These are phyloP conservation scores for Trichoderma brevicompactum DNA, from an alignment of 2,329 filamentous ascomycete species.

Conservation along the genomic window DNA sequence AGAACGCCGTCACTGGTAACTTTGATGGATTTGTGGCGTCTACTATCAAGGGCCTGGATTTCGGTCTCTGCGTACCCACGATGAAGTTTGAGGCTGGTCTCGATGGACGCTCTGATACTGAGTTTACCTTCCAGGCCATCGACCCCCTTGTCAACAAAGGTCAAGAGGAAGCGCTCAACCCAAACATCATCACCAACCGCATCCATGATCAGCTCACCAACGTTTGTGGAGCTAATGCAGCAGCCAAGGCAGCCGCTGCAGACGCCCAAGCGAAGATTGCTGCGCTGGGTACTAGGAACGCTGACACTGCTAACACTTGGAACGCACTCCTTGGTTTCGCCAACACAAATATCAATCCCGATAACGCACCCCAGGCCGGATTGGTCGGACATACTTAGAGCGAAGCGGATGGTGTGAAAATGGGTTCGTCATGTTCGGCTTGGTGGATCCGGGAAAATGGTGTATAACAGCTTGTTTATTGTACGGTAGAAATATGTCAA, in stretches of 20 bases:
- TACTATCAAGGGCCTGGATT: slow-evolving; percentile 6
- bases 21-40: slow-evolving; percentile 17
- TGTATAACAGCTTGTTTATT: too few relatives aligned
- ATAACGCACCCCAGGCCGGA: slow-evolving; percentile 11
- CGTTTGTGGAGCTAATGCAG: slow-evolving; percentile 21
- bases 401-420: too few relatives aligned
- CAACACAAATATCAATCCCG: slow-evolving; percentile 16
- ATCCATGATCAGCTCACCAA: slow-evolving; percentile 22
- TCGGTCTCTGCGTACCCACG: slow-evolving; percentile 15
- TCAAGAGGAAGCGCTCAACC: slow-evolving; percentile 16
- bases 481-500: too few relatives aligned
- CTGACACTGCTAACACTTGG: slow-evolving; percentile 21
- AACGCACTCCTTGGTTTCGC: slow-evolving; percentile 18
- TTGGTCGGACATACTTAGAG: slow-evolving; percentile 15
- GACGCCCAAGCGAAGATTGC: slow-evolving; percentile 7
- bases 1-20: slow-evolving; percentile 20
- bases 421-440: too few relatives aligned
- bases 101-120: slow-evolving; percentile 5
- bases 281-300: slow-evolving; percentile 12
- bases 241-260: slow-evolving; percentile 16
- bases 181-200: slow-evolving; percentile 22
- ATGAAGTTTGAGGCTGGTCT: slow-evolving; percentile 21
- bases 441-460: too few relatives aligned
- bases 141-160: slow-evolving; percentile 23
- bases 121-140: slow-evolving; percentile 20